A percentile compares a stretch with the other conserved stretches of the same genome.
Evolutionary conservation across 345 rosid species (phyloP).

Genomic region (Salix viminalis): DNA sequence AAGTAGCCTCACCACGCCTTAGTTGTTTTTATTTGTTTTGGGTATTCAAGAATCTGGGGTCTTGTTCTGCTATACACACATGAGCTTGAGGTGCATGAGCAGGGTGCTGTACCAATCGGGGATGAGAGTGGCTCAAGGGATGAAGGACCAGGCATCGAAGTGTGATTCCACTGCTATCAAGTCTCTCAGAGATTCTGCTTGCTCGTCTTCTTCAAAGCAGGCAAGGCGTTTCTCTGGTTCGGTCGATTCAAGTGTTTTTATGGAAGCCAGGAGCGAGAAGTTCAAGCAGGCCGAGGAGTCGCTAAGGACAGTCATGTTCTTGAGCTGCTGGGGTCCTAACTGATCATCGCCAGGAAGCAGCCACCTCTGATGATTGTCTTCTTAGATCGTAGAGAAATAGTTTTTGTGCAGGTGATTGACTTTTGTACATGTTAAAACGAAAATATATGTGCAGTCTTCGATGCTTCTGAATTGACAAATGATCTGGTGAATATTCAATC

Average conservation of each 20-base stretch:
- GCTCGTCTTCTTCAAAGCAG: conserved; percentile 39
- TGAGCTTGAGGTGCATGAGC: conserved; percentile 36
- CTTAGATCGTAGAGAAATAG: too few species aligned
- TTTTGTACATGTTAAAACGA: too few species aligned
- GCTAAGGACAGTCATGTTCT: conserved; percentile 64
- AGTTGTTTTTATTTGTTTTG: background rate
- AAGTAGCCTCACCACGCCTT: too few species aligned
- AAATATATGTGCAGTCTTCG: background rate
- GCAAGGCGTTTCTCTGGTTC: conserved; percentile 41
- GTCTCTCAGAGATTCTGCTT: conserved; percentile 40
- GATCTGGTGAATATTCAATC: background rate
- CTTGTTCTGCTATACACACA: background rate
- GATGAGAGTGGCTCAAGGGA: conserved; percentile 29
- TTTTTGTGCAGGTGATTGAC: too few species aligned
- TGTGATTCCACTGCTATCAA: conserved; percentile 30
- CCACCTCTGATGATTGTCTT: too few species aligned
- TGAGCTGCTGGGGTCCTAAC: conserved; percentile 85
- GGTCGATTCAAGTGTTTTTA: conserved; percentile 33
- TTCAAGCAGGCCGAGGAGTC: conserved; percentile 61
- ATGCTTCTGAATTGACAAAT: background rate
- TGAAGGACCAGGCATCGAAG: conserved; percentile 54
- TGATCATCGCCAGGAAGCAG: background rate
- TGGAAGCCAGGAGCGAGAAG: conserved; percentile 39
- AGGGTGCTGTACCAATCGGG: conserved; percentile 34
- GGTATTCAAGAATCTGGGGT: background rate